Percentiles rank a stretch among this genome's conserved stretches.
Evolutionary conservation across 768 basidiomycete genomes (phyloP).

Genomic region (Lactifluus piperatus): DNA sequence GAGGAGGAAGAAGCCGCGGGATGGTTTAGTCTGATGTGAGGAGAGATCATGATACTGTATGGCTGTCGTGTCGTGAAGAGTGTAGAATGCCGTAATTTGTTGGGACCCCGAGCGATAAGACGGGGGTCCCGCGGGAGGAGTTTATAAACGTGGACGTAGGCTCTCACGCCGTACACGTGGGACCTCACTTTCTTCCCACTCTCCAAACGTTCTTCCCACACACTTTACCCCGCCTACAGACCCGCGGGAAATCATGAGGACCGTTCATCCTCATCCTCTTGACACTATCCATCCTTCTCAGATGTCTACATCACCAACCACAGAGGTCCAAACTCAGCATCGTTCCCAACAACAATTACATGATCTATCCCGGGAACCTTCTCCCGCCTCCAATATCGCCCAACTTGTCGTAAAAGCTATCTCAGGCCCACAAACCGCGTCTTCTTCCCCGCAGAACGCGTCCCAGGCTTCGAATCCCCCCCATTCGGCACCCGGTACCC

Average conservation of each 20-base stretch:
- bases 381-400: conserved; percentile 17
- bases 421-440: conserved; percentile 20
- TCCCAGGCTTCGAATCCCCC: conserved; percentile 29
- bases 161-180: conserved; percentile 26
- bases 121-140: conserved; percentile 22
- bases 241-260: conserved; percentile 38
- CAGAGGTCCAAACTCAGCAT: conserved; percentile 16
- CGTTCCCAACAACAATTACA: conserved; percentile 13
- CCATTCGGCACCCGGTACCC: conserved; percentile 22
- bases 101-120: conserved; percentile 24
- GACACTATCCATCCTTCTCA: conserved; percentile 25
- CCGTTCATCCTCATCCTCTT: conserved; percentile 41
- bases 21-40: conserved; percentile 10
- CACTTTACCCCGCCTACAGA: conserved; percentile 25
- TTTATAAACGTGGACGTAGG: conserved; percentile 25
- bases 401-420: conserved; percentile 21
- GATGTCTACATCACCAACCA: conserved; percentile 15
- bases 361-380: conserved; percentile 17
- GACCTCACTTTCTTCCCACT: conserved; percentile 37
- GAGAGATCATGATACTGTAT: background rate
- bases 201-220: conserved; percentile 40
- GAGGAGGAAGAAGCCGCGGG: conserved; percentile 15
- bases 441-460: conserved; percentile 28
- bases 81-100: background rate
- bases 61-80: too few species aligned